Conservation (phyloP, 169 alveolate genomes). For the Plasmodium vivax region DNA sequence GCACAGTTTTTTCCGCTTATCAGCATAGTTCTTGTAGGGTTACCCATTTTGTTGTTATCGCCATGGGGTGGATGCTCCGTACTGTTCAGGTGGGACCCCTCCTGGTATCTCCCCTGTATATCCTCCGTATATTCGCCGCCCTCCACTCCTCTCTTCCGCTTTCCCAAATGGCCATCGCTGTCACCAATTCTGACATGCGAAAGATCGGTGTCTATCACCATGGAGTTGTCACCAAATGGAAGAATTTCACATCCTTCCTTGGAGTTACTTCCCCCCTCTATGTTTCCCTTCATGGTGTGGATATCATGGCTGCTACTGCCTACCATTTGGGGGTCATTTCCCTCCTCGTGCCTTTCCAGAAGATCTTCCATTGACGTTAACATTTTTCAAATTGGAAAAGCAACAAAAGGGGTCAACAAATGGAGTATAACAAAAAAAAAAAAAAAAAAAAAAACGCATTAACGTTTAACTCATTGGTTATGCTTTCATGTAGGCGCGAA, state of each 20-base stretch:
- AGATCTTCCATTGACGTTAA: not conserved
- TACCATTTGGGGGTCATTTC: not conserved
- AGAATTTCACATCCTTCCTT: not conserved
- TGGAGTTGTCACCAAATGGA: not conserved
- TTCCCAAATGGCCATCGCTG: not conserved
- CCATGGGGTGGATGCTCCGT: not conserved
- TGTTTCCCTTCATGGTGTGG: not conserved
- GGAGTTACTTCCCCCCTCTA: not conserved
- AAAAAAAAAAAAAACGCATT: not conserved
- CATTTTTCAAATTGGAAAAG: not conserved
- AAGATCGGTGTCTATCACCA: not conserved
- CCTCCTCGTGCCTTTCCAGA: not conserved
- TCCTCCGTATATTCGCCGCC: not conserved
- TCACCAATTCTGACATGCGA: not conserved
- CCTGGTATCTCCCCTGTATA: not conserved
- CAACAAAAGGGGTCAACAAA: not conserved
- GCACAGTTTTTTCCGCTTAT: not conserved
- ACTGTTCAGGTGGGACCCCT: not conserved
- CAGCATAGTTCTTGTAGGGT: not conserved
- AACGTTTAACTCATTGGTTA: not conserved
- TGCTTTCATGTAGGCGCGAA: not conserved
- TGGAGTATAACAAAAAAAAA: not conserved
- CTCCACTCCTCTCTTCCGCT: not conserved
- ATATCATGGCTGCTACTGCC: not conserved
- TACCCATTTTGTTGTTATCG: not conserved